Conservation (phyloP, 257 asterid genomes). For the Eustoma russellianum region DNA sequence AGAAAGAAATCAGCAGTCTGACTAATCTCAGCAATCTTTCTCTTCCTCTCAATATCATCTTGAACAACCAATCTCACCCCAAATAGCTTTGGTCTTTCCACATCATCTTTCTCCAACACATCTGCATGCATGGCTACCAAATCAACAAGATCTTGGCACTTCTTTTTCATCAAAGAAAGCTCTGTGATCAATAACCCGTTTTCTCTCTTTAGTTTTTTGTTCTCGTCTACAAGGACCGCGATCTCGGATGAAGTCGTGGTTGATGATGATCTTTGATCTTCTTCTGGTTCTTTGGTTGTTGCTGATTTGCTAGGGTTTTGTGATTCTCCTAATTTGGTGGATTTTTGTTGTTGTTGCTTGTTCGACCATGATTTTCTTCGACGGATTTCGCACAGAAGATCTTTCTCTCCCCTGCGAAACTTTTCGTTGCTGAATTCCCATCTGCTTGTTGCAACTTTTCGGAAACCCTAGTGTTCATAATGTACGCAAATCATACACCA, state of each 20-base stretch:
- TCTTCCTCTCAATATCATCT: slow-evolving; percentile 50
- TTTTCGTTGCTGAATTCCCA: slow-evolving; percentile 84
- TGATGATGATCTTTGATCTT: slow-evolving; percentile 63
- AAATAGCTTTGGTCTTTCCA: slow-evolving; percentile 57
- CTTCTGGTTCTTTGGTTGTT: slow-evolving; percentile 19
- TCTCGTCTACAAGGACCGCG: slow-evolving; percentile 52
- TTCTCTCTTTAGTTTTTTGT: slow-evolving; percentile 62
- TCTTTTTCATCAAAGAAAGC: slow-evolving; percentile 54
- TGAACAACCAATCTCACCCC: slow-evolving; percentile 66
- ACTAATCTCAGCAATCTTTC: slow-evolving; percentile 34
- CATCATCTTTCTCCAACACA: slow-evolving; percentile 10
- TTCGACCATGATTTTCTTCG: slow-evolving; percentile 61
- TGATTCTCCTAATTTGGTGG: too few species aligned
- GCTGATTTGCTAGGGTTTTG: not conserved
- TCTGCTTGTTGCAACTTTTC: slow-evolving; percentile 57
- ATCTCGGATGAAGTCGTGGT: slow-evolving; percentile 55
- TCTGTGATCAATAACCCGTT: slow-evolving; percentile 54
- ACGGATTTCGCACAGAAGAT: slow-evolving; percentile 53
- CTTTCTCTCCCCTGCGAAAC: slow-evolving; percentile 59
- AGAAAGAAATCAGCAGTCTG: slow-evolving; percentile 23
- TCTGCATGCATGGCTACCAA: slow-evolving; percentile 33
- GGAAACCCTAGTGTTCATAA: slow-evolving; percentile 51
- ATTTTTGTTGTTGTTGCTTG: slow-evolving; percentile 12
- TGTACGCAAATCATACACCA: not conserved
- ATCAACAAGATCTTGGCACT: slow-evolving; percentile 65